phyloP scores from a whole-genome alignment of 768 basidiomycete genomes.

The Amanita polypyramis region DNA sequence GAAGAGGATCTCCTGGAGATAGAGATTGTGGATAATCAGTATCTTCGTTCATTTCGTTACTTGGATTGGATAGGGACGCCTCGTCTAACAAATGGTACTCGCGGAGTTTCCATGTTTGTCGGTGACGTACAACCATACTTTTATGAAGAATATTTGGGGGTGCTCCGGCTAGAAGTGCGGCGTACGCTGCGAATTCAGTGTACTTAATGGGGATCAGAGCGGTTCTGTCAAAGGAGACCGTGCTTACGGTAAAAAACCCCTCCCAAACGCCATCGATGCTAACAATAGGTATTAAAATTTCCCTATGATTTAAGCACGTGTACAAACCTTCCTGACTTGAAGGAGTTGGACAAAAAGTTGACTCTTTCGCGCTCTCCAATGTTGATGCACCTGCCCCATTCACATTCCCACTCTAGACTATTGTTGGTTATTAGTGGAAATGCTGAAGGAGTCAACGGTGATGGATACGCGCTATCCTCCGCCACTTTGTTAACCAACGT shows the following conservation, averaged over 20 bases:
- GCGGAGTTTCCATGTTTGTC: constrained; percentile 82
- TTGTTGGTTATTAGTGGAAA: constrained; percentile 16
- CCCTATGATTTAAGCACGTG: background rate
- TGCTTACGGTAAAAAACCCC: constrained; percentile 60
- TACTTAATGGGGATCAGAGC: constrained; percentile 35
- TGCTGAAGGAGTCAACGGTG: constrained; percentile 24
- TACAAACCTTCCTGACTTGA: constrained; percentile 46
- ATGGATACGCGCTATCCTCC: constrained; percentile 18
- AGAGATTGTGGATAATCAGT: constrained; percentile 25
- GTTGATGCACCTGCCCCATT: constrained; percentile 52
- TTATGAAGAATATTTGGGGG: constrained; percentile 57
- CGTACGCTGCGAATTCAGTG: constrained; percentile 79
- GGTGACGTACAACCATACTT: constrained; percentile 71
- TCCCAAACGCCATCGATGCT: constrained; percentile 77
- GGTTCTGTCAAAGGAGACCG: background rate
- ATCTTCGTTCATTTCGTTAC: constrained; percentile 17
- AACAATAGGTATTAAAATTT: constrained; percentile 4
- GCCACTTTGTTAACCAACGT: constrained; percentile 35
- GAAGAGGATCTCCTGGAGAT: constrained; percentile 48
- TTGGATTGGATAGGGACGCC: constrained; percentile 19
- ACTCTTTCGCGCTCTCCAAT: constrained; percentile 21
- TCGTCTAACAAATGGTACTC: constrained; percentile 53
- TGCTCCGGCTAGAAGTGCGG: constrained; percentile 60
- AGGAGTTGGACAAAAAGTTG: constrained; percentile 32
- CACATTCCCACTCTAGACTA: constrained; percentile 56